These are phyloP conservation scores for Fusarium sarcochroum DNA, from an alignment of 2,329 filamentous ascomycete species.

Conservation along the genomic window DNA sequence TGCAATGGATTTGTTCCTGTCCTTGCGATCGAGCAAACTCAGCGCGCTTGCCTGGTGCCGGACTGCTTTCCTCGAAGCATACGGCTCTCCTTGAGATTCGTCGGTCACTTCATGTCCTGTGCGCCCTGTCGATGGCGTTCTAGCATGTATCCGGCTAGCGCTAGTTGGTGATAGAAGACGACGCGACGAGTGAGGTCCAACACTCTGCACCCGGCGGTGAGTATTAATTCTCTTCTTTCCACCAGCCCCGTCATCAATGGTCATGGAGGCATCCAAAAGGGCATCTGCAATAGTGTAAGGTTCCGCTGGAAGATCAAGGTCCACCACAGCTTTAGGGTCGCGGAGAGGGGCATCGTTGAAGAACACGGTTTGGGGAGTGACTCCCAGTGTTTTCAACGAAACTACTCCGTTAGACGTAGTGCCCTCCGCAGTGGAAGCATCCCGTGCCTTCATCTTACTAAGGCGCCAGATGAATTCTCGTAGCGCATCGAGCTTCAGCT, in stretches of 20 bases:
- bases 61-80: constrained; percentile 61
- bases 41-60: constrained; percentile 72
- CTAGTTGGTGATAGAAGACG: constrained; percentile 53
- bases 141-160: constrained; percentile 55
- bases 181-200: constrained; percentile 50
- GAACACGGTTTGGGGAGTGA: constrained; percentile 90
- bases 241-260: constrained; percentile 78
- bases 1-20: constrained; percentile 69
- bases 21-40: constrained; percentile 70
- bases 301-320: constrained; percentile 53
- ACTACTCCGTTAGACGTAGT: constrained; percentile 65
- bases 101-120: constrained; percentile 51
- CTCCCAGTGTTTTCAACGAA: constrained; percentile 78
- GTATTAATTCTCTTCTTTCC: constrained; percentile 66
- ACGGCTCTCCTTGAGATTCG: constrained; percentile 59
- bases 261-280: constrained; percentile 90
- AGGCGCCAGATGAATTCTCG: constrained; percentile 93
- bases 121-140: constrained; percentile 53
- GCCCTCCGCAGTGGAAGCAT: constrained; percentile 55
- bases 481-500: constrained; percentile 87
- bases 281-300: constrained; percentile 91
- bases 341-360: constrained; percentile 82
- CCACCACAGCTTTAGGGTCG: constrained; percentile 52
- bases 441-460: constrained; percentile 77
- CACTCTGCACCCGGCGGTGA: constrained; percentile 63